Base-by-base conservation (phyloP, 345 rosid species). In the Boechera stricta region DNA sequence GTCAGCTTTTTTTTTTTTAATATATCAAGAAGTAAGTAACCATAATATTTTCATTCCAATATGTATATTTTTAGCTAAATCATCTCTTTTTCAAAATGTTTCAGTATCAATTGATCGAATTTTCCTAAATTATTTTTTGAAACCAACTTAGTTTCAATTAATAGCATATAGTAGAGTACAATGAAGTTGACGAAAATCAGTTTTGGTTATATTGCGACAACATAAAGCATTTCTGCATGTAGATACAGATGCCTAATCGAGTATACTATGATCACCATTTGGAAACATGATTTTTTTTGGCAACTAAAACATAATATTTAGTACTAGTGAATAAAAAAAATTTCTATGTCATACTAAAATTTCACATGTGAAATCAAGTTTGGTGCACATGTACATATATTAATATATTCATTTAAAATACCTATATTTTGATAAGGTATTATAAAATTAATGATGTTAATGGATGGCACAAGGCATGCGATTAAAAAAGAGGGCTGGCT, bases 401-500 rank as follows among this genome's bases (percentile, higher is more conserved):
- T 2, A 6, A 56, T 21, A 58, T 35, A 45, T 21, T 54, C 26
- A 44, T 74, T 31, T 18, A 56, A 9, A 31, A 39, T 24, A 77
- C 26, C 16, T 70, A 69, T 0, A 63, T 32, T 44, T 66, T 12
- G 16, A 21, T 38, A 21, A 21, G 29, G 29, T 24, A 55, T 7
- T 77, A 56, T 71, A 38, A 80, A 62, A 57, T 26, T 35, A 69
- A 24, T 18, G 33, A 38, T 57, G 59, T 63, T 68, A 75, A 64
- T 84, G 83, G 84, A 74, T 28, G 80, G 67, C 84, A 78, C 83
- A 78, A 73, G 79, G 75, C 76, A 63, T 59, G 79, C 54, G 62
- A 74, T 67, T 71, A 75, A 76, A 82, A 52, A 80, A 77, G 38
- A 67, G 71, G 28, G 21, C 33, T 76, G 77, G 76, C 83, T 64